These are phyloP conservation scores for Xylaria sp. DNA, from an alignment of 495 filamentous ascomycete genomes.

Conservation along the genomic window DNA sequence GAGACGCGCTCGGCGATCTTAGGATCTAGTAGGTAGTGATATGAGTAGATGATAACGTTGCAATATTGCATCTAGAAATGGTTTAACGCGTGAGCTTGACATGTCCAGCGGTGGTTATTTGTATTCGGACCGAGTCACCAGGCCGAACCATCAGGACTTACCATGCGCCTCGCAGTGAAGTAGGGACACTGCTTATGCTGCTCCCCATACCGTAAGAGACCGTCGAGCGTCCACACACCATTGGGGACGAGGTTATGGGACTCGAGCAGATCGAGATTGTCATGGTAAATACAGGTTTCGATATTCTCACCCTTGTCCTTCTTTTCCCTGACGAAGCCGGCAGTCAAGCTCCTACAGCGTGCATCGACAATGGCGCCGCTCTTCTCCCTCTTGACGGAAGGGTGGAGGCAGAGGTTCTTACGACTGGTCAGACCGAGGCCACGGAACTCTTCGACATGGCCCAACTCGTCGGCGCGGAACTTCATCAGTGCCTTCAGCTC, in stretches of 20 bases:
- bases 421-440: constrained; percentile 92
- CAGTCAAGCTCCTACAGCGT: constrained; percentile 91
- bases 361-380: constrained; percentile 94
- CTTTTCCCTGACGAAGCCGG: constrained; percentile 96
- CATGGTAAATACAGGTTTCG: constrained; percentile 93
- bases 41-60: constrained; percentile 99
- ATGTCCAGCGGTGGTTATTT: not conserved
- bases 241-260: constrained; percentile 92
- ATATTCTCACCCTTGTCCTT: constrained; percentile 94
- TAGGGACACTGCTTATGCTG: constrained; percentile 97
- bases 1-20: constrained; percentile 98
- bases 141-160: constrained; percentile 46
- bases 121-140: not conserved
- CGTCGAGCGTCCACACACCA: constrained; percentile 96
- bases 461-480: constrained; percentile 84
- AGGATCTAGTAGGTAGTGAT: constrained; percentile 96
- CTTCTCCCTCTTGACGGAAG: constrained; percentile 93
- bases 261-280: constrained; percentile 94
- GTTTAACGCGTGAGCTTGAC: not conserved
- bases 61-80: constrained; percentile 85
- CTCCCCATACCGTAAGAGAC: constrained; percentile 84
- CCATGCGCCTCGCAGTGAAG: constrained; percentile 94
- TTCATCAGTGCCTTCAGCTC: constrained; percentile 95
- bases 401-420: constrained; percentile 97
- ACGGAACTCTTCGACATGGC: constrained; percentile 88